Evolutionary conservation across 768 basidiomycete species (phyloP).

Genomic region (Piloderma croceum): DNA sequence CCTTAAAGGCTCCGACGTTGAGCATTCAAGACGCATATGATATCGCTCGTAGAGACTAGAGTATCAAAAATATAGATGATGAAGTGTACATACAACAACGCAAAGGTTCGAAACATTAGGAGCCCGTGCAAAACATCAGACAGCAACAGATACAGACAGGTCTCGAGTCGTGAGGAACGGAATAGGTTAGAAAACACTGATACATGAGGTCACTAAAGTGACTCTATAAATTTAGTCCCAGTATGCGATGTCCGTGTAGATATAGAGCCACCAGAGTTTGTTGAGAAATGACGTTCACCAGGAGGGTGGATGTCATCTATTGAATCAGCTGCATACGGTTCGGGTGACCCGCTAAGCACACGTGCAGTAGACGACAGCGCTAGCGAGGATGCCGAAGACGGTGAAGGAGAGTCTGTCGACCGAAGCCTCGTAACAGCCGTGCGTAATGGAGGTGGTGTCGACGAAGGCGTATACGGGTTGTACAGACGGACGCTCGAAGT

Average conservation of each 20-base stretch:
- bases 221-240: constrained; percentile 49
- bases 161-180: too few relatives aligned
- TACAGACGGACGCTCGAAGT: constrained; percentile 26
- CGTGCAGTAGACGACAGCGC: constrained; percentile 16
- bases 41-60: too few relatives aligned
- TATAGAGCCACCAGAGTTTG: constrained; percentile 13
- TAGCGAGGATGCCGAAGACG: constrained; percentile 20
- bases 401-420: constrained; percentile 27
- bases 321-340: constrained; percentile 12
- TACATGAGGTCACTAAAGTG: too few relatives aligned
- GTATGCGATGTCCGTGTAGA: constrained; percentile 35
- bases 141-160: too few relatives aligned
- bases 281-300: constrained; percentile 17
- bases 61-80: too few relatives aligned
- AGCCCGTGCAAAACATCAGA: too few relatives aligned
- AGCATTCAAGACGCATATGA: too few relatives aligned
- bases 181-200: too few relatives aligned
- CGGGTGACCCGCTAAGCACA: constrained; percentile 15
- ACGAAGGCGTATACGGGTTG: constrained; percentile 7
- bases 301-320: constrained; percentile 2
- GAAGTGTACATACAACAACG: too few relatives aligned
- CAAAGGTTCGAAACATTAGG: too few relatives aligned
- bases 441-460: background rate
- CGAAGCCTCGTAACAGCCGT: constrained; percentile 22
- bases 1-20: too few relatives aligned